Base-by-base conservation (phyloP, 495 filamentous ascomycete species). In the Neurospora sp. region DNA sequence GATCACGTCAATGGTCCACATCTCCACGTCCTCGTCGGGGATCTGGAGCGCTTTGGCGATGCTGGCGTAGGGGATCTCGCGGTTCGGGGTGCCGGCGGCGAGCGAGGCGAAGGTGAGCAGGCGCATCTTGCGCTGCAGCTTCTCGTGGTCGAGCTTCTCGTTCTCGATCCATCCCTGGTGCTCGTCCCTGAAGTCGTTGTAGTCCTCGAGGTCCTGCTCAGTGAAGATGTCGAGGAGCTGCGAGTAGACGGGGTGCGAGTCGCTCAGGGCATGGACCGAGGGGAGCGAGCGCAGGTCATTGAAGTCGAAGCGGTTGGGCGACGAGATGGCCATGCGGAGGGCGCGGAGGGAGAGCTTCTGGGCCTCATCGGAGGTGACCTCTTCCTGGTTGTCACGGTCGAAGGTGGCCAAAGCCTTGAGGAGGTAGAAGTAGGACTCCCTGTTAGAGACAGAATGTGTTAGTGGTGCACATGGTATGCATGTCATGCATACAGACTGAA, bases 1-100 rank as follows among this genome's bases (percentile, higher is more conserved):
- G 82, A 99, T 97, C 69, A 95, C 93, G 81, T 99, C 96, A 75
- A 99, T 99, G 70, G 97, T 91, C 96, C 96, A 99, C 87, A 94
- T 91, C 86, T 99, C 96, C 11, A 97, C 93, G 65, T 98, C 93
- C 72, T 91, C 90, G 38, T 80, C 75, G 20, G 92, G 89, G 48
- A 99, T 89, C 80, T 94, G 91, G 42, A 99, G 88, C 6, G 93
- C 89, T 72, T 91, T 89, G 53, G 91, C 87, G 77, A 99, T 97
- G 72, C 88, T 86, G 74, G 85, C 85, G 83, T 99, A 99, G 41
- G 94, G 90, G 48, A 99, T 88, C 70, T 93, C 92, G 72, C 94
- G 91, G 75, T 89, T 93, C 18, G 90, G 89, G 18, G 91, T 91
- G 73, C 90, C 88, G 39, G 96, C 93, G 20, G 94, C 94, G 39